These are phyloP conservation scores for Curvularia hawaiiensis DNA, from an alignment of 2,329 filamentous ascomycete genomes.

Conservation along the genomic window DNA sequence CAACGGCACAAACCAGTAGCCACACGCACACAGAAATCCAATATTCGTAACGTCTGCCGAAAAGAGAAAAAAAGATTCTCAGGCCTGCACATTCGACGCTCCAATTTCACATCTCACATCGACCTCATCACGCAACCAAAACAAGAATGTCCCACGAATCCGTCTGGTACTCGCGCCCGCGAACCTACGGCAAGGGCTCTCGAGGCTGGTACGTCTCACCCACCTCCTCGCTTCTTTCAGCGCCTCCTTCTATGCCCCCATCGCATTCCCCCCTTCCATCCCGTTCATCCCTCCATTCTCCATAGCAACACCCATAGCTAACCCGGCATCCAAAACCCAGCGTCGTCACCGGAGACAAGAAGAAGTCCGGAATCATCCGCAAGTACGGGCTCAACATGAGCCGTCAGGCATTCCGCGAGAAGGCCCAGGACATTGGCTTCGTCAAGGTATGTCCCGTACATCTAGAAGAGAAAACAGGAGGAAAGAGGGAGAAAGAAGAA, in stretches of 20 bases:
- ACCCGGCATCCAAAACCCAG: conserved; percentile 7
- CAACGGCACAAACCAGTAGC: not conserved
- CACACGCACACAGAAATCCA: not conserved
- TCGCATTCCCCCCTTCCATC: not conserved
- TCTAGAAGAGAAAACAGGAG: not conserved
- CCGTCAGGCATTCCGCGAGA: conserved; percentile 71
- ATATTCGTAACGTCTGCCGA: not conserved
- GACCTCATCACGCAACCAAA: not conserved
- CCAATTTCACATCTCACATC: not conserved
- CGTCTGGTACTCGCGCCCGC: conserved; percentile 97
- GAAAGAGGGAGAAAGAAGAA: not conserved
- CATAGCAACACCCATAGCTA: not conserved
- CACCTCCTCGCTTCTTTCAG: no score
- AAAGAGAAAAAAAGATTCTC: not conserved
- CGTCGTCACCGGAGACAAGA: conserved; percentile 36
- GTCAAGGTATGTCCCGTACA: conserved; percentile 57
- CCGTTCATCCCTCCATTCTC: no score
- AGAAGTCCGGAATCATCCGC: conserved; percentile 88
- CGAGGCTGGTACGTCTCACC: conserved; percentile 72
- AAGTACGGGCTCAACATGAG: conserved; percentile 94
- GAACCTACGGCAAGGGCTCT: conserved; percentile 94
- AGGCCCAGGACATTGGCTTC: conserved; percentile 69
- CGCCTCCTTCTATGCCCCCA: no score
- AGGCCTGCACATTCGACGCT: not conserved
- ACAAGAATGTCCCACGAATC: conserved; percentile 36